Base-by-base conservation (phyloP, 495 filamentous ascomycete species). In the Neurospora pannonica region DNA sequence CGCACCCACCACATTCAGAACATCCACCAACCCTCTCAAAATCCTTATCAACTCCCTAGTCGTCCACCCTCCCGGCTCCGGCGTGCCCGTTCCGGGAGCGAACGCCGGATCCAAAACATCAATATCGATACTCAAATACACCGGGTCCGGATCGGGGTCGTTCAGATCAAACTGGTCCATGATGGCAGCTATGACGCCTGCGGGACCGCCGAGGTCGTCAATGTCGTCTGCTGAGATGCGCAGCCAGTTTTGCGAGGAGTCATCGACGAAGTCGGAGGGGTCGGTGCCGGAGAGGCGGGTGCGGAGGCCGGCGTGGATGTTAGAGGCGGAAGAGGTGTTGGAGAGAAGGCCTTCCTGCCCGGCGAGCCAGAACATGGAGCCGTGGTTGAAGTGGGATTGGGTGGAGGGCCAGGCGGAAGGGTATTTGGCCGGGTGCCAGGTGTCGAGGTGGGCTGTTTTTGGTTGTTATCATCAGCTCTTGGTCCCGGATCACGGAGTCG, bases 301-400 rank as follows among this genome's bases (percentile, higher is more conserved):
- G 34, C 92, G 87, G 46, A 96, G 85, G 1, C 93, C 93, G 2
- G 92, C 93, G 79, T 96, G 93, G 21, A 93, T 91, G 21, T 89
- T 92, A 3, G 80, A 90, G 21, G 89, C 86, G 2, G 39, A 60
- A 5, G 87, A 90, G 24, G 82, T 80, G 76, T 93, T 92, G 40
- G 87, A 83, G 62, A 95, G 89, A 34, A 95, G 81, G 0, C 92
- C 92, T 80, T 95, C 93, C 34, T 89, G 87, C 69, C 88, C 89
- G 3, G 93, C 93, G 70, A 94, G 86, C 89, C 92, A 93, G 86
- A 97, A 96, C 89, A 95, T 94, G 70, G 86, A 90, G 5, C 93
- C 93, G 81, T 97, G 93, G 78, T 90, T 95, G 83, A 95, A 97
- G 74, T 89, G 86, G 10, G 88, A 85, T 78, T 93, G 92, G 78